Evolutionary conservation across 208 protist genomes (phyloP), one percentile per base, ranked within the genome.

Genomic region (Wallacemonas sp.): DNA sequence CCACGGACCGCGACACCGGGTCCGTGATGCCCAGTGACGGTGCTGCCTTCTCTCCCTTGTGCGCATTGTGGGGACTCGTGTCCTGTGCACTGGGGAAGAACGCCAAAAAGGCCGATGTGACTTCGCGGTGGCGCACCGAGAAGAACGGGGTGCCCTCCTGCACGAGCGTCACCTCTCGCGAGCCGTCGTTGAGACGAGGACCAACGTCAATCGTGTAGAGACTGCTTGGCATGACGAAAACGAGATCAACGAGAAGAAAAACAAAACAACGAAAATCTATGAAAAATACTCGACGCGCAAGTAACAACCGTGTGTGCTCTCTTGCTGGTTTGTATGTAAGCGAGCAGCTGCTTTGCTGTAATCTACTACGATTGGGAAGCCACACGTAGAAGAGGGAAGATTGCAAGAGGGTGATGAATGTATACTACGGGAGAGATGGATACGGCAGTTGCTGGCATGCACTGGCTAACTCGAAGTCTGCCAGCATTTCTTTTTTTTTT

Each of bases 121-220:
- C 74, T 5, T 82, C 82, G 11, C 73, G 70, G 57, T 89, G 78
- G 0, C 80, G 85, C 3, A 76, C 80, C 32, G 74, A 78, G 44
- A 91, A 91, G 38, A 75, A 81, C 3, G 73, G 48, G 9, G 70
- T 74, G 11, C 82, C 78, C 41, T 81, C 70, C 11, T 83, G 72
- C 16, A 84, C 70, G 24, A 94, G 69, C 8, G 75, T 74, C 12
- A 94, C 76, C 11, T 88, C 78, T n/a, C 88, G 88, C 21, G 65
- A 72, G 39, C 78, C 80, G 39, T 87, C 73, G 0, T 61, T 34
- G 30, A 76, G 46, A 32, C 71, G 76, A 0, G 74, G 71, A 2
- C 83, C 78, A 0, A 94, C 88, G 21, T 78, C 75, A 33, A 94
- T 90, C 0, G 84, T 87, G 70, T 85, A 91, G 12, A 74, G 71